phyloP scores from a whole-genome alignment of 2,329 filamentous ascomycete species.

The Septoria petroselini region DNA sequence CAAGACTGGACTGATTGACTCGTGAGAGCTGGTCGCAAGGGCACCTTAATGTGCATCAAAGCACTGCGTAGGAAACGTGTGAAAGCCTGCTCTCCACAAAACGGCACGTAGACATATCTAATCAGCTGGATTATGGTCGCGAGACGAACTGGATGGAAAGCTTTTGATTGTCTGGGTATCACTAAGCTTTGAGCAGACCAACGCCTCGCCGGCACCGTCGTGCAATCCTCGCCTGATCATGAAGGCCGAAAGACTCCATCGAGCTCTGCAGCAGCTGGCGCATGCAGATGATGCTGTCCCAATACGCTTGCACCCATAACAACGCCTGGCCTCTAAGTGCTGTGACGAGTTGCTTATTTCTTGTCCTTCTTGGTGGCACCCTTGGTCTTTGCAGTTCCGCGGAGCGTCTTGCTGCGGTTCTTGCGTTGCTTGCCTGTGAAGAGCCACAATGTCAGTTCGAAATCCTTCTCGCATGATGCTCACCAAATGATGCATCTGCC shows the following conservation, averaged over 20 bases:
- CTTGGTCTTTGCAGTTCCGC: constrained; percentile 98
- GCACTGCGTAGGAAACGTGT: no score
- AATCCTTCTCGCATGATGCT: constrained; percentile 16
- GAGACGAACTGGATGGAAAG: constrained; percentile 10
- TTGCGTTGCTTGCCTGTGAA: constrained; percentile 97
- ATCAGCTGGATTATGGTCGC: background rate
- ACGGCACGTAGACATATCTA: no score
- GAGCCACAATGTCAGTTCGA: constrained; percentile 22
- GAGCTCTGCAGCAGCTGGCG: constrained; percentile 24
- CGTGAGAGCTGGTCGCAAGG: no score
- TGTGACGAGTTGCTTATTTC: constrained; percentile 38
- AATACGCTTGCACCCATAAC: constrained; percentile 19
- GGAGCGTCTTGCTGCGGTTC: constrained; percentile 99
- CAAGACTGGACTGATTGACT: no score
- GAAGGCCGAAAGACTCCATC: constrained; percentile 20
- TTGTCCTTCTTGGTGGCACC: constrained; percentile 90
- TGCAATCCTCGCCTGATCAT: constrained; percentile 18
- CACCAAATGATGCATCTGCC: constrained; percentile 15
- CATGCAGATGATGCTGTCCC: constrained; percentile 1
- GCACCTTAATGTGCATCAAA: no score
- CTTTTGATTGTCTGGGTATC: constrained; percentile 26
- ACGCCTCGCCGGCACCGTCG: constrained; percentile 27
- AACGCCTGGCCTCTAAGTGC: constrained; percentile 12
- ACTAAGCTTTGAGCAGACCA: constrained; percentile 27
- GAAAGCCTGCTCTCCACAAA: no score